Evolutionary conservation across 805 yeast genomes (phyloP), one percentile per base, ranked within the genome.

Genomic region (Naumovozyma baii): DNA sequence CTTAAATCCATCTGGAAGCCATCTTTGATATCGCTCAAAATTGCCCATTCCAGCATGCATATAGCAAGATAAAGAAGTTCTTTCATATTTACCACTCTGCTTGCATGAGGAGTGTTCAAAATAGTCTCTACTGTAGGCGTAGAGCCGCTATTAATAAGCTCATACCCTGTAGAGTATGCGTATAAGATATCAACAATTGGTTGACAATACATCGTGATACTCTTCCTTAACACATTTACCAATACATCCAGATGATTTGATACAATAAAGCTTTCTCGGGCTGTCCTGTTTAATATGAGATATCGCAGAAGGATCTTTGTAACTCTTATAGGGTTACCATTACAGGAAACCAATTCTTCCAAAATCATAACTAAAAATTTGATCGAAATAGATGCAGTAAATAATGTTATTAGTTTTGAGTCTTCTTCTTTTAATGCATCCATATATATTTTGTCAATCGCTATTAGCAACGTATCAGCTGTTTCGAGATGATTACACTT

Each of bases 311-410:
- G 54, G 12, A 83, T 55, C n/a, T 59, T 59, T n/a, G 68, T 41
- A 0, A 62, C 54, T 7, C 51, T 45, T 8, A 34, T 18, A 2
- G 51, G 51, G 32, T 33, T 32, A 12, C 39, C 37, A 12, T 39
- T 41, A 28, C 60, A 55, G n/a, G 55, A 62, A 15, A 44, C 46
- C 4, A 42, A 28, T 31, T 55, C 60, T 44, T 54, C 55, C 34
- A 73, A 60, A 10, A 82, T 52, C 12, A 82, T 54, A 9, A 83
- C 60, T 8, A 83, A 62, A 82, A 88, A 79, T 51, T 80, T 81
- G 4, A 79, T 67, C 1, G 84, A 73, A 2, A 83, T 66, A 12
- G 0, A 80, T 65, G 34, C 77, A 69, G 35, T 18, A 68, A 71
- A 49, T 59, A 69, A 49, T 59, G 70, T 54, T 59, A 72, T 55